Percentiles rank a stretch among this genome's conserved stretches.
Conservation (phyloP, 2,329 filamentous ascomycete genomes). For the Pseudopyrenochaeta lycopersici region DNA sequence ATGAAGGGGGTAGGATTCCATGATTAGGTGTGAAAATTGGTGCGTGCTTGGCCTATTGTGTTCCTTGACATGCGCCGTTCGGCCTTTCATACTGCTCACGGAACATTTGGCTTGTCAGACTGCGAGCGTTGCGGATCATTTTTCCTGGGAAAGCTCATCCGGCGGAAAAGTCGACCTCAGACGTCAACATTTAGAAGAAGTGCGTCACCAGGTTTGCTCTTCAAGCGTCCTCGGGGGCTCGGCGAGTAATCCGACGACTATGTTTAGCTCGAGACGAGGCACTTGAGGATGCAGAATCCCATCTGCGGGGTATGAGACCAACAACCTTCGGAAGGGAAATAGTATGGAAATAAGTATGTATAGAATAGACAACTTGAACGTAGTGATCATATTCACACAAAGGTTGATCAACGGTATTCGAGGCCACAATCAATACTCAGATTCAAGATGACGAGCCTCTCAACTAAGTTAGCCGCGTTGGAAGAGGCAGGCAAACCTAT, state of each 20-base stretch:
- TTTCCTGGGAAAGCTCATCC: neutral
- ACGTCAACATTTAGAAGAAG: neutral
- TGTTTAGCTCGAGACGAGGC: constrained; percentile 10
- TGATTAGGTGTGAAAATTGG: too few species aligned
- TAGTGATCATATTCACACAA: too few species aligned
- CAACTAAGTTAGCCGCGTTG: constrained; percentile 21
- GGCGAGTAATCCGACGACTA: constrained; percentile 10
- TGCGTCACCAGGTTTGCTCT: neutral
- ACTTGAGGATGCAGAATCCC: neutral
- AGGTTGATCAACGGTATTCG: neutral
- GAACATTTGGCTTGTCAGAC: neutral
- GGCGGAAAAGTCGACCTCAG: neutral
- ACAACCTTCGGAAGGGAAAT: neutral
- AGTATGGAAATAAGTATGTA: neutral
- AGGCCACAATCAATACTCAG: neutral
- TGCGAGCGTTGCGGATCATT: neutral
- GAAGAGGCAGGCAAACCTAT: constrained; percentile 22
- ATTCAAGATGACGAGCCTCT: constrained; percentile 20
- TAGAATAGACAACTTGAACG: too few species aligned
- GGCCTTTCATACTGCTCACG: neutral
- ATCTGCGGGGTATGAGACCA: constrained; percentile 14
- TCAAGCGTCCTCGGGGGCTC: neutral
- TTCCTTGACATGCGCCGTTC: neutral
- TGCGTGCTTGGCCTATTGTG: too few species aligned
- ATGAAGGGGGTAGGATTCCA: too few species aligned